Evolutionary conservation across 257 asterid genomes (phyloP), one percentile per base, ranked within the genome.

Genomic region (Eucommia ulmoides): DNA sequence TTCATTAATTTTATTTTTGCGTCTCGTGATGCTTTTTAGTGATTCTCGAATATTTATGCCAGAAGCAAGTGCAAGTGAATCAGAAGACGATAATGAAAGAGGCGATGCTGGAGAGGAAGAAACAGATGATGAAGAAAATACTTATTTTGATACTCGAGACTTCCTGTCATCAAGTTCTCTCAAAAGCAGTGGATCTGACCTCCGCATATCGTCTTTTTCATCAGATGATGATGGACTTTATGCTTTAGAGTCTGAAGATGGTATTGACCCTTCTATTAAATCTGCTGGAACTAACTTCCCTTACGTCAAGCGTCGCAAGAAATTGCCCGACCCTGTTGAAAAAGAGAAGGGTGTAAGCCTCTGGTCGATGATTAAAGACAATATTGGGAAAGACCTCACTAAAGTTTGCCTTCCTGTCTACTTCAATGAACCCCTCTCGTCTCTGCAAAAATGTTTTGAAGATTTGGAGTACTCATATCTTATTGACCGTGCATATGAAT

Each of bases 61-160:
- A 42, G 48, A 42, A 42, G 20, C 48, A 42, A 42, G 48, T 42
- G 48, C 48, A 42, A 42, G 48, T 42, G 48, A 42, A 42, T 42
- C 48, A 16, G 48, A 42, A 15, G 48, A 42, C 19, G 48, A 42
- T 21, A 42, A 42, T 16, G 48, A 42, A 15, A 42, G 48, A 42
- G 48, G 20, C 20, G 48, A 42, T 16, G 48, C 48, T 42, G 48
- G 20, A n/a, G 48, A 42, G 19, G 48, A 42, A 42, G 48, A 42
- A 7, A 42, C 48, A 16, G 48, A 42, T 15, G 48, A 42, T 17
- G 48, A 42, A 42, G 48, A 42, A 0, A 2, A 42, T 16, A 42
- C 48, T 15, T 42, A 16, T 16, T 42, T 42, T 17, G 48, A 42
- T 16, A 42, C 48, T 16, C 48, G 48, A 4, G 48, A 42, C 19